phyloP scores from a whole-genome alignment of 2,329 filamentous ascomycete species.

The Trichoderma sp. region DNA sequence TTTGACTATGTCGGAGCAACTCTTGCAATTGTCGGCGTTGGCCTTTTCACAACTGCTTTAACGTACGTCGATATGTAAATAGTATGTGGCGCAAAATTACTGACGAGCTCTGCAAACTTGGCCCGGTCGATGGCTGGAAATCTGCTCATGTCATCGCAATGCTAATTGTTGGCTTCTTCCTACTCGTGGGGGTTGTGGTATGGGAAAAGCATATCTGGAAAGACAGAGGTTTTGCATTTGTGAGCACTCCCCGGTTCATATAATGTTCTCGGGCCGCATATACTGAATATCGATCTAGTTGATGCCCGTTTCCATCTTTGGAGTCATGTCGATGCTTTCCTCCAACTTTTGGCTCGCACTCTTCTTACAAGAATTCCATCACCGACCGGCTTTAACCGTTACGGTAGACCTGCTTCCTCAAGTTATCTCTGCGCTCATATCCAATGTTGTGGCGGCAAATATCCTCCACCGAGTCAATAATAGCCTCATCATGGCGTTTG shows the following conservation, averaged over 20 bases:
- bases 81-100: not conserved
- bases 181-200: not conserved
- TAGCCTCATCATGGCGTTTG: not conserved
- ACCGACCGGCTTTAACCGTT: not conserved
- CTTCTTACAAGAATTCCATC: not conserved
- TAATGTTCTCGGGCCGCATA: not conserved
- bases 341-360: conserved; percentile 6
- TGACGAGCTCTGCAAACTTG: not conserved
- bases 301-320: not conserved
- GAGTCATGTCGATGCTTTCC: conserved; percentile 2
- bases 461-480: not conserved
- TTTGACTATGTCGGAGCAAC: not conserved
- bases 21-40: not conserved
- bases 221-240: no score
- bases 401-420: not conserved
- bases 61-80: not conserved
- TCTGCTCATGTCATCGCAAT: not conserved
- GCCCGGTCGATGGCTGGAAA: not conserved
- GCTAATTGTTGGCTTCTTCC: not conserved
- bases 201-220: not conserved
- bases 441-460: not conserved
- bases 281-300: not conserved
- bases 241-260: not conserved
- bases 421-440: not conserved
- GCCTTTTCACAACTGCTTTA: not conserved